These are phyloP conservation scores for Primulina huaijiensis DNA, from an alignment of 257 asterid species.

Conservation along the genomic window DNA sequence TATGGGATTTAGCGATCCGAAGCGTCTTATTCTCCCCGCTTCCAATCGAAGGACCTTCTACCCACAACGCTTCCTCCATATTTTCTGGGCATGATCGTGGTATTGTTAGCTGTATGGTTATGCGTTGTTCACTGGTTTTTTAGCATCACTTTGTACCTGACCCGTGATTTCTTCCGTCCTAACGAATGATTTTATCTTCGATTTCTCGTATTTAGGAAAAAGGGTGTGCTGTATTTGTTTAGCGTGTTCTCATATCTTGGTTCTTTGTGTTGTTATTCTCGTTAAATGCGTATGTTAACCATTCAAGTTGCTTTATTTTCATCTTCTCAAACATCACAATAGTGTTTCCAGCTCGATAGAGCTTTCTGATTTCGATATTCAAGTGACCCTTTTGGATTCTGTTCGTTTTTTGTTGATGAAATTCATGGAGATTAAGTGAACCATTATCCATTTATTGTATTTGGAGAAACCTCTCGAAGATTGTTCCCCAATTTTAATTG, in stretches of 20 bases:
- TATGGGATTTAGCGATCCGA: too few species aligned
- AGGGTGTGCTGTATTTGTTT: neutral
- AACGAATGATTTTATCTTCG: neutral
- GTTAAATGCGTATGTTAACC: neutral
- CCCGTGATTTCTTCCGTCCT: neutral
- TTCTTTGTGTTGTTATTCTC: neutral
- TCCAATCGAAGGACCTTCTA: neutral
- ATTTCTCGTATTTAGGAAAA: neutral
- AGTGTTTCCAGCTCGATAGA: neutral
- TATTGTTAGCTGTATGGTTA: neutral
- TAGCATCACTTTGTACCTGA: neutral
- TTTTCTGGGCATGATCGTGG: slow-evolving; percentile 4
- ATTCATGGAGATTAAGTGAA: neutral
- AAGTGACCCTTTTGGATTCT: neutral
- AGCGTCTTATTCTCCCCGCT: neutral
- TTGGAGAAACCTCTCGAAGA: neutral
- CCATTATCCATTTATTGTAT: neutral
- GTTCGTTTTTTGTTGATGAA: neutral
- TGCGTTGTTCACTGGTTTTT: neutral
- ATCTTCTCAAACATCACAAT: neutral
- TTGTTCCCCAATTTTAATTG: neutral
- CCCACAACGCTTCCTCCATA: neutral
- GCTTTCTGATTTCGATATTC: too few species aligned
- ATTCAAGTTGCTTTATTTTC: neutral
- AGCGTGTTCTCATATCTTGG: neutral